Base-by-base conservation (phyloP, 352 stramenopile species). In the Phytophthora idaei region DNA sequence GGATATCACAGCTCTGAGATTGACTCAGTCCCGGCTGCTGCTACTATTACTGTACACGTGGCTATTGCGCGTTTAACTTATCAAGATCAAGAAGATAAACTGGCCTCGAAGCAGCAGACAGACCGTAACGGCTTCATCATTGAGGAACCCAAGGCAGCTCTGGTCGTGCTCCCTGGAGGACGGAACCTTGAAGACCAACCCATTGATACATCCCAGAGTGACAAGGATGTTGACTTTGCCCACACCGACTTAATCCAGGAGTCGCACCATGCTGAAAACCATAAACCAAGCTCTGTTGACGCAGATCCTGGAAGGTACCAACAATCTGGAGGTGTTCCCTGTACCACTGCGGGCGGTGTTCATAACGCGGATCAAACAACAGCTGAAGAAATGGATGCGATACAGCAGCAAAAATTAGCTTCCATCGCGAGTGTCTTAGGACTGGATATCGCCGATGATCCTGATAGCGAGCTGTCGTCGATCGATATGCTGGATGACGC, bases 401-500 rank as follows among this genome's bases (percentile, higher is more conserved):
- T 71, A 15, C 67, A 79, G 17, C 61, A 63, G 32, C 51, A 65
- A 59, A 57, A 61, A 36, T 41, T 77, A 21, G 64, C 66, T 12
- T 58, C 71, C 2, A 57, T 64, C 25, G 64, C 64, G 36, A 68
- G 67, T 21, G 37, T 69, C 42, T 34, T 80, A 17, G 59, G 46
- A 14, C 36, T 81, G 2, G 68, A 64, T 17, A 52, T 56, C 14
- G 61, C 64, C 34, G 36, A 69, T 48, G 69, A 67, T 9, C 21
- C 67, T 21, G 67, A 72, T 14, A 84, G 73, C n/a, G 65, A 68
- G 14, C 71, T 60, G 10, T 84, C 73, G 0, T 61, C 66, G 12
- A 39, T 10, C n/a, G 76, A 80, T 25, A 67, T 81, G 31, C 31
- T 84, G 15, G 64, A 78, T 12, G 49, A 77, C 10, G 69, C 66